Evolutionary conservation across 345 rosid genomes (phyloP), one percentile per base, ranked within the genome.

Genomic region (Gossypium stocksii): DNA sequence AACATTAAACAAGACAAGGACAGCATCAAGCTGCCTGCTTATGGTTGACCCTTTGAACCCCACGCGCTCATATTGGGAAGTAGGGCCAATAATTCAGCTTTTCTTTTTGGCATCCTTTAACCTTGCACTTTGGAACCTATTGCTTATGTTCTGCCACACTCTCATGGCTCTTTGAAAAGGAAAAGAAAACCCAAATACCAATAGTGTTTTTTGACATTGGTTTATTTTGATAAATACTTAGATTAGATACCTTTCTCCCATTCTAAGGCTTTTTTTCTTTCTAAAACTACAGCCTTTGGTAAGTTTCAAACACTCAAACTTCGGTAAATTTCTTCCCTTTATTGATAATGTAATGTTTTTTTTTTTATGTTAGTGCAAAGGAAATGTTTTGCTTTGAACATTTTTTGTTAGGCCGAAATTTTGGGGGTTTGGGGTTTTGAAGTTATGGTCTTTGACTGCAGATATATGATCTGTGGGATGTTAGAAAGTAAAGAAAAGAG

Each of bases 11-110:
- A 70, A 23, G 71, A 61, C 34, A 27, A 70, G 48, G 71, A 61
- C 34, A 27, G 10, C 29, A 20, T 51, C 23, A 41, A 34, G 11
- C 78, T 82, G 78, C 76, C 72, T 45, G 62, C 41, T 15, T 51
- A n/a, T 27, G 29, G 87, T 85, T 89, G 88, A 86, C 88, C 83
- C 76, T 48, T 66, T 78, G 82, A 79, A 34, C 1, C 22, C 44
- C 86, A 83, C 91, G 87, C 84, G 79, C 74, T 80, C 44, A 25
- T 22, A 43, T 52, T 45, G 75, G 81, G 68, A 71, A 84, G 87
- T 83, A 88, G 80, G 73, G 52, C 76, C 78, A 65, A 69, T 41
- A 45, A 62, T 60, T 73, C 17, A 74, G 41, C 70, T 69, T 49
- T 64, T 67, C 76, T 75, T 61, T 79, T 74, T 73, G 80, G 78